Conservation (phyloP, 139 green algal species). For the Picochlorum costavermella region DNA sequence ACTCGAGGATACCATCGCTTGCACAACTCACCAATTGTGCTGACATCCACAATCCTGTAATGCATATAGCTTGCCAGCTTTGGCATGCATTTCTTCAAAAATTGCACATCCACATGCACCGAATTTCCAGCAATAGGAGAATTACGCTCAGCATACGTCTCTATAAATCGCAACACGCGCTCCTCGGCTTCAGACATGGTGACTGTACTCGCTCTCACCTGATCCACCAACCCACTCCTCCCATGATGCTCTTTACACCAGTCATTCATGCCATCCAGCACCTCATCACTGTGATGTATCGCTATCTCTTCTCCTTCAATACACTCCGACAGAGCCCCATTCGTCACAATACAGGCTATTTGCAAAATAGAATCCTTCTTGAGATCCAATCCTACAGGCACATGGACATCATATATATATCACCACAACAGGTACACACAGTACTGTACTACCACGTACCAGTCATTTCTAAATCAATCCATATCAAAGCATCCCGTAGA, state of each 20-base stretch:
- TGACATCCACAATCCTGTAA: conserved; percentile 90
- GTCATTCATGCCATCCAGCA: conserved; percentile 82
- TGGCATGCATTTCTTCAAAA: conserved; percentile 83
- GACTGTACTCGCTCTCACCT: conserved; percentile 43
- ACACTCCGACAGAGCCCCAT: conserved; percentile 50
- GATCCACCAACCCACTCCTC: conserved; percentile 44
- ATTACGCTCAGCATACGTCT: conserved; percentile 29
- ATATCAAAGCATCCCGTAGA: conserved; percentile 62
- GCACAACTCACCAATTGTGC: conserved; percentile 64
- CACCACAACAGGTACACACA: too few relatives aligned
- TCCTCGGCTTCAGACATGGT: conserved; percentile 61
- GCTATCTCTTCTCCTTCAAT: conserved; percentile 72
- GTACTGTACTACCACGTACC: conserved; percentile 17
- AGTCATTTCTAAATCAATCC: conserved; percentile 90
- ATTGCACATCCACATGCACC: conserved; percentile 81
- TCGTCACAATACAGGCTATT: conserved; percentile 80
- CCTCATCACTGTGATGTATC: conserved; percentile 75
- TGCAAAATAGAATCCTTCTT: conserved; percentile 81
- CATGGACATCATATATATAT: too few relatives aligned
- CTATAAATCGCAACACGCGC: conserved; percentile 61
- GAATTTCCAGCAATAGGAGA: conserved; percentile 61
- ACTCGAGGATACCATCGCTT: conserved; percentile 49
- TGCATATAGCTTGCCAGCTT: conserved; percentile 57
- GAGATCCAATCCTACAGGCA: conserved; percentile 65
- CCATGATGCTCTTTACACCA: conserved; percentile 86